Conservation (phyloP, 257 asterid genomes). For the Misopates orontium region DNA sequence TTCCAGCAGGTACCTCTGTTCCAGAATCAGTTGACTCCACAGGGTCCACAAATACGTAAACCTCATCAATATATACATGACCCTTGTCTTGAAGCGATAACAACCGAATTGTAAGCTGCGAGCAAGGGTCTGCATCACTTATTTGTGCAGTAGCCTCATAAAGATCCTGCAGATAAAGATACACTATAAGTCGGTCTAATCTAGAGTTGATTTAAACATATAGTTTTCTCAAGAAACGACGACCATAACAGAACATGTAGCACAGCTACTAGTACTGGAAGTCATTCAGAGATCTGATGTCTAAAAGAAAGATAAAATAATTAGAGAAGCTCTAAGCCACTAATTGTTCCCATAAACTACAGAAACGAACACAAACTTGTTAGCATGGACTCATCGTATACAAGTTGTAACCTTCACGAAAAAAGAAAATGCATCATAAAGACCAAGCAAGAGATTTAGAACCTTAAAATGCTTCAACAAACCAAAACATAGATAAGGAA, state of each 20-base stretch:
- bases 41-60: conserved; percentile 65
- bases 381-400: too few species aligned
- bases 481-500: not conserved
- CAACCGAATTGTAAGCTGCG: conserved; percentile 67
- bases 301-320: not conserved
- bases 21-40: conserved; percentile 51
- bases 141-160: conserved; percentile 96
- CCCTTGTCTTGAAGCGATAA: conserved; percentile 81
- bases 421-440: too few species aligned
- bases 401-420: too few species aligned
- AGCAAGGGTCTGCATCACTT: conserved; percentile 74
- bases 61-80: conserved; percentile 64
- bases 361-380: too few species aligned
- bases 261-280: not conserved
- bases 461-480: not conserved
- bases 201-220: conserved; percentile 13
- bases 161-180: conserved; percentile 56
- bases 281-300: not conserved
- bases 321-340: not conserved
- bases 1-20: conserved; percentile 41
- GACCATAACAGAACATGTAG: conserved; percentile 1
- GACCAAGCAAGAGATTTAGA: too few species aligned
- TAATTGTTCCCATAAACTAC: not conserved
- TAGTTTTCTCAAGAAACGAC: conserved; percentile 11
- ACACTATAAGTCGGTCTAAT: conserved; percentile 11